These are phyloP conservation scores for Ceratobasidium sp. DNA, from an alignment of 1,284 basidiomycete species.

Conservation along the genomic window DNA sequence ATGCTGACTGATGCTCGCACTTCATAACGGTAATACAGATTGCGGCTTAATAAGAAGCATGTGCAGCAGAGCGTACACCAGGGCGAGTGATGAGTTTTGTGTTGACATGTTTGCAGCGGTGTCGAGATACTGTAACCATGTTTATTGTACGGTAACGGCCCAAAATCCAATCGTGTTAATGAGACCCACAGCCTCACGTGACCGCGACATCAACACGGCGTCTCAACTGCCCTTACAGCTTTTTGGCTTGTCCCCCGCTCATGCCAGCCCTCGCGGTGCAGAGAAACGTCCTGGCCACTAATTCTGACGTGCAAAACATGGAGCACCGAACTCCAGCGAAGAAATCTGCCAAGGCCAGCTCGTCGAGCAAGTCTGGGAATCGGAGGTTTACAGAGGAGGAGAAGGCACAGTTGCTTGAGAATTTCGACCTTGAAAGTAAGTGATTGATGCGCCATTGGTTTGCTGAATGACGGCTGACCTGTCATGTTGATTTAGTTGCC, in stretches of 20 bases:
- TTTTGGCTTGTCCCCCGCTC: neutral
- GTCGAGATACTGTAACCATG: no score
- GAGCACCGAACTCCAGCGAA: constrained; percentile 21
- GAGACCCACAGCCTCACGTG: constrained; percentile 3
- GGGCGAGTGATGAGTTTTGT: neutral
- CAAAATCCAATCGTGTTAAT: neutral
- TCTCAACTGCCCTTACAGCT: neutral
- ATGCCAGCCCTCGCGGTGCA: constrained; percentile 22
- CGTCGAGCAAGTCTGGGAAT: constrained; percentile 19
- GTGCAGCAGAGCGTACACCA: neutral
- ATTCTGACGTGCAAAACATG: constrained; percentile 25
- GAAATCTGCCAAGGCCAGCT: constrained; percentile 13
- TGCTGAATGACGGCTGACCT: constrained; percentile 17
- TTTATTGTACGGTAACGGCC: no score
- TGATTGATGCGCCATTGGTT: constrained; percentile 40
- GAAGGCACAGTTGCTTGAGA: constrained; percentile 75
- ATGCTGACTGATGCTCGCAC: constrained; percentile 9
- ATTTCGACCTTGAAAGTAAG: constrained; percentile 81
- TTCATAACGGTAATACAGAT: neutral
- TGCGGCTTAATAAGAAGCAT: neutral
- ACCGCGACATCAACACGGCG: constrained; percentile 14
- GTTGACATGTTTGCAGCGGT: no score
- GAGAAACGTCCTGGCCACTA: constrained; percentile 11
- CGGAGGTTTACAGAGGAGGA: constrained; percentile 65
- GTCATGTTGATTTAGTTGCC: constrained; percentile 61